These are phyloP conservation scores for Ocimum tenuiflorum DNA, from an alignment of 257 asterid species.

Conservation along the genomic window DNA sequence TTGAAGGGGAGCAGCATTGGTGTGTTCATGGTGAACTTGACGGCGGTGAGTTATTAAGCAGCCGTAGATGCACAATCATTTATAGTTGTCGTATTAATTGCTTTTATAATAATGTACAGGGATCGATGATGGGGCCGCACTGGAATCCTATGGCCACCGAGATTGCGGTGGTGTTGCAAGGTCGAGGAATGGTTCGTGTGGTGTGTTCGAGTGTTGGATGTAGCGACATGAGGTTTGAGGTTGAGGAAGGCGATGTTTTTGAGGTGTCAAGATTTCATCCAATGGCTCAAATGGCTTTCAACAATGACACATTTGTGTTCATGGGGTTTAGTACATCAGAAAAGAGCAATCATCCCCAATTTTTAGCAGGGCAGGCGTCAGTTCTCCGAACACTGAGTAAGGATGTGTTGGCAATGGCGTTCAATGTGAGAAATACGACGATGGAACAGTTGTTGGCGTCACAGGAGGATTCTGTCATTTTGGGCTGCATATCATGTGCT, in stretches of 20 bases:
- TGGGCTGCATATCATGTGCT: conserved; percentile 67
- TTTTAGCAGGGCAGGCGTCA: conserved; percentile 59
- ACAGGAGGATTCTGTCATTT: conserved; percentile 44
- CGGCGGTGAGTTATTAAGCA: conserved; percentile 36
- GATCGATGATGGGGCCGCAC: conserved; percentile 96
- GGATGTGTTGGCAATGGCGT: conserved; percentile 43
- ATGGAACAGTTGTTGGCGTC: conserved; percentile 37
- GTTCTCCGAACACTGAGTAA: conserved; percentile 47
- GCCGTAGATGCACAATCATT: too few species aligned
- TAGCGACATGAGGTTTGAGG: conserved; percentile 37
- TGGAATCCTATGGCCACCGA: conserved; percentile 86
- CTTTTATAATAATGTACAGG: conserved; percentile 28
- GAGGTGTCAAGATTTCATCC: conserved; percentile 64
- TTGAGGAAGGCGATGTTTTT: conserved; percentile 64
- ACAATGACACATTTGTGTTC: conserved; percentile 60
- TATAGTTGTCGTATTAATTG: neutral
- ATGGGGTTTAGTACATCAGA: conserved; percentile 54
- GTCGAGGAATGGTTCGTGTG: conserved; percentile 61
- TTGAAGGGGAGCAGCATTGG: conserved; percentile 46
- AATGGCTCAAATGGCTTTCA: conserved; percentile 81
- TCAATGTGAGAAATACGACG: conserved; percentile 34
- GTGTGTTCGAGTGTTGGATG: conserved; percentile 44
- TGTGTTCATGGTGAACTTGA: conserved; percentile 74
- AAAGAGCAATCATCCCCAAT: conserved; percentile 60
- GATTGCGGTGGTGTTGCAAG: conserved; percentile 48